These are phyloP conservation scores for Oryza brachyantha DNA, from an alignment of 176 grass and related monocot genomes.

Conservation along the genomic window DNA sequence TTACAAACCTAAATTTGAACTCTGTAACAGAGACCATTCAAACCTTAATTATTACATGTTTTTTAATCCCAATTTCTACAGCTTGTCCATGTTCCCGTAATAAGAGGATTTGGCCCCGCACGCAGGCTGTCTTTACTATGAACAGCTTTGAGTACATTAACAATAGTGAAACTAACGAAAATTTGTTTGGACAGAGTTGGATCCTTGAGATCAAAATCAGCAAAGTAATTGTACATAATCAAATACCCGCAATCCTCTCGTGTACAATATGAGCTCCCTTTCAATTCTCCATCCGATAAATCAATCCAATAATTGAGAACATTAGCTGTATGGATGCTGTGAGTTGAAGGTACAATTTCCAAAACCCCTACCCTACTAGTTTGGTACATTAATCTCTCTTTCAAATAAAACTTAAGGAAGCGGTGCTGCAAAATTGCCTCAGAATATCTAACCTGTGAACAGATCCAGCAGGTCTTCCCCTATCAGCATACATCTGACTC, in stretches of 20 bases:
- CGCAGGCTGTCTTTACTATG: no score
- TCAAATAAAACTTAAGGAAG: not conserved
- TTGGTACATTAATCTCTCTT: not conserved
- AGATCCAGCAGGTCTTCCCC: not conserved
- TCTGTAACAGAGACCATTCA: no score
- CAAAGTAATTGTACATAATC: not conserved
- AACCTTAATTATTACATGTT: no score
- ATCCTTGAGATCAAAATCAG: not conserved
- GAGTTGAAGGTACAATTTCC: not conserved
- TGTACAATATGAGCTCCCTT: not conserved
- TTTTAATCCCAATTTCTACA: no score
- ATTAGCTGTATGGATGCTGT: not conserved
- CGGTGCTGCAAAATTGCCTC: conserved; percentile 30
- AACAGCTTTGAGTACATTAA: no score
- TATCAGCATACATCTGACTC: not conserved
- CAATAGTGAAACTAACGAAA: no score
- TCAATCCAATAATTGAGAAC: not conserved
- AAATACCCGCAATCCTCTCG: not conserved
- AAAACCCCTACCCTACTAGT: not conserved
- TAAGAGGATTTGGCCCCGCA: no score
- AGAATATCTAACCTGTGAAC: not conserved
- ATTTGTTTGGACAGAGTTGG: no score
- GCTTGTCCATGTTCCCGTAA: no score
- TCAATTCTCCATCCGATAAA: not conserved
- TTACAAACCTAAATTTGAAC: no score